phyloP scores from a whole-genome alignment of 257 asterid species.

The Solanum habrochaites region DNA sequence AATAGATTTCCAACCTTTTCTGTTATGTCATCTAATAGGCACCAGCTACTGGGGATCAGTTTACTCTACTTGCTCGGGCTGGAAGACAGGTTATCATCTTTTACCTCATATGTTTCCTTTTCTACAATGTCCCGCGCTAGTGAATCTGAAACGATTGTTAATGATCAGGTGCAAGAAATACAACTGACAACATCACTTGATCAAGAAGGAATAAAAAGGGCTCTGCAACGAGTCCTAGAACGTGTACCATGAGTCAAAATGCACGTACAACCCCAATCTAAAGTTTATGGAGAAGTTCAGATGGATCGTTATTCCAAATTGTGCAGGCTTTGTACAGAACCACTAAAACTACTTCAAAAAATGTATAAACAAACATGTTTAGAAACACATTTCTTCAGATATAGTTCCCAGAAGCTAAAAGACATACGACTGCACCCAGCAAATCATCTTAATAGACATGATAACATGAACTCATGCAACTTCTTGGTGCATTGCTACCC shows the following conservation, averaged over 20 bases:
- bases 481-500: neutral
- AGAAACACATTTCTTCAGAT: neutral
- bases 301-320: neutral
- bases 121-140: neutral
- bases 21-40: conserved; percentile 31
- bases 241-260: conserved; percentile 51
- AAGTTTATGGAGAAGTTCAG: neutral
- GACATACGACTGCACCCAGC: neutral
- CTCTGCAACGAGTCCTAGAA: conserved; percentile 72
- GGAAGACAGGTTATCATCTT: conserved; percentile 69
- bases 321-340: neutral
- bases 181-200: conserved; percentile 79
- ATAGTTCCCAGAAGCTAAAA: neutral
- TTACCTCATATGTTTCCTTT: neutral
- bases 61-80: conserved; percentile 92
- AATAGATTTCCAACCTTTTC: neutral
- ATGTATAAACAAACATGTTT: neutral
- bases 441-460: neutral
- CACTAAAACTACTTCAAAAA: neutral
- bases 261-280: neutral
- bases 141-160: neutral
- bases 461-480: neutral
- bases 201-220: conserved; percentile 82
- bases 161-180: conserved; percentile 81
- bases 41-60: conserved; percentile 62